Evolutionary conservation across 306 rosid genomes (phyloP), one percentile per base, ranked within the genome.

Genomic region (Trifolium fragiferum): DNA sequence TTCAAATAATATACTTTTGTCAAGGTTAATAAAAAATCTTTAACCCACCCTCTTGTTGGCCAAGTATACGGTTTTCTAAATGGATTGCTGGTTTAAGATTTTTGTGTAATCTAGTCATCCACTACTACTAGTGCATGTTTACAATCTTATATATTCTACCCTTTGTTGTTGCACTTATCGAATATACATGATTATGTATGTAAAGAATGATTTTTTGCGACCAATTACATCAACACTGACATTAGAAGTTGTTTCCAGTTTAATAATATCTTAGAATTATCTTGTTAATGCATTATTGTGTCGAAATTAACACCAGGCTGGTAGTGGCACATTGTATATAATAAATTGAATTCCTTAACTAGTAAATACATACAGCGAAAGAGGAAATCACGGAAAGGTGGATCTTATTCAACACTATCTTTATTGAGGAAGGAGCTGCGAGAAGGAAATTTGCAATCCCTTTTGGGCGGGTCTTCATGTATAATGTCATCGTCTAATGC

Each of bases 341-440:
- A 41, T 65, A 46, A 66, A 35, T 55, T 84, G 85, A 68, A 74
- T 87, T 86, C 90, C 87, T 94, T 89, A 82, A 90, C 88, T 37
- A 81, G 68, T 71, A 72, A 65, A 50, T 84, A 94, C 98, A 83
- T 91, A 91, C 98, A 91, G 88, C 96, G 93, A 77, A 94, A 90
- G 78, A 91, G 98, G 82, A 94, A 88, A 87, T 83, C 91, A 41
- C 89, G 97, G 15, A 94, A 88, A 87, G 86, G 93, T 77, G 98
- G 92, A 78, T 83, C 97, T 71, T 93, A 91, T 78, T 86, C 97
- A 58, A 91, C 98, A 1, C 89, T 94, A 20, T 87, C 97, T 53
- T 74, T 94, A 81, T 80, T 89, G 85, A 90, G 84, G 89, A 88
- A 82, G 85, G 97, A 91, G 82, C 89, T 94, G 62, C 86, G 90